Percentiles rank a stretch among this genome's conserved stretches.
Evolutionary conservation across 2,329 filamentous ascomycete genomes (phyloP).

Genomic region (Colletotrichum sp.): DNA sequence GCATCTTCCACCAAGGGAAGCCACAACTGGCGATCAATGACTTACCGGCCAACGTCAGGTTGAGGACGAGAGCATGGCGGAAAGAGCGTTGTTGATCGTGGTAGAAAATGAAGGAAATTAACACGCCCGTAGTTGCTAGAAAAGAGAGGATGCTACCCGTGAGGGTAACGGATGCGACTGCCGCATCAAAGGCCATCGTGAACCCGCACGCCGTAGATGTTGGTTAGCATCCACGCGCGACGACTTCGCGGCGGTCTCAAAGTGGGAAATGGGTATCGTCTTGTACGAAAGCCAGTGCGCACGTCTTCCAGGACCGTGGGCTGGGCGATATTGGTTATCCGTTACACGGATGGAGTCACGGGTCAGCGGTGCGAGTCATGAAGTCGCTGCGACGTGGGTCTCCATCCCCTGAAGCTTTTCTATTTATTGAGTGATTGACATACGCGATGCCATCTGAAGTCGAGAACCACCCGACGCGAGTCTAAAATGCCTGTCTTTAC

Average conservation of each 20-base stretch:
- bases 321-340: not conserved
- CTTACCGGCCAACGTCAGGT: constrained; percentile 27
- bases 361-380: constrained; percentile 17
- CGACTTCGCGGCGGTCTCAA: not conserved
- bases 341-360: constrained; percentile 11
- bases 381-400: constrained; percentile 11
- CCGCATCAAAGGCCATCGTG: constrained; percentile 20
- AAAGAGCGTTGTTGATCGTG: constrained; percentile 26
- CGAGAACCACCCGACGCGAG: not conserved
- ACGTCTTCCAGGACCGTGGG: not conserved
- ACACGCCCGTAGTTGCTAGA: constrained; percentile 8
- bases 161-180: constrained; percentile 14
- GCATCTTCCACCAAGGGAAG: not conserved
- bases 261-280: constrained; percentile 15
- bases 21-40: not conserved
- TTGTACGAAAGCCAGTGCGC: constrained; percentile 15
- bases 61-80: constrained; percentile 27
- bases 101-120: constrained; percentile 16
- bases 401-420: constrained; percentile 6
- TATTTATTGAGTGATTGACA: constrained; percentile 14
- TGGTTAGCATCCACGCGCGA: constrained; percentile 7
- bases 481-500: not conserved
- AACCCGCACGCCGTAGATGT: constrained; percentile 16
- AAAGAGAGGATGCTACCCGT: constrained; percentile 20
- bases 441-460: constrained; percentile 10